phyloP scores from a whole-genome alignment of 2,329 filamentous ascomycete genomes.

The Diplocarpon mali region DNA sequence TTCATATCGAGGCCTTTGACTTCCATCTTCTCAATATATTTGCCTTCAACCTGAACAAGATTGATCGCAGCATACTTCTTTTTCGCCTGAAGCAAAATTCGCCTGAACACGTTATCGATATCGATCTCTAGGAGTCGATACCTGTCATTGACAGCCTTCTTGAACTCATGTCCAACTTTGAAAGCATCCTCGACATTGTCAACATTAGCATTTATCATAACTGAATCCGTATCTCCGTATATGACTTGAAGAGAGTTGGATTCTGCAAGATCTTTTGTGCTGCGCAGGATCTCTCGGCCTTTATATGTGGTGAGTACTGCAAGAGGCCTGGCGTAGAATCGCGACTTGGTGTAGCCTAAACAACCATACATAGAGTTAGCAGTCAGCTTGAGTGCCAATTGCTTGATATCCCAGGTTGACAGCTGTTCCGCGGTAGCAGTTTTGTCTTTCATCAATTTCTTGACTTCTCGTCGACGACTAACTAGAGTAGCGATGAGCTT shows the following conservation, averaged over 20 bases:
- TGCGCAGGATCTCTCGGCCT: constrained; percentile 90
- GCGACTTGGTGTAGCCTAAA: constrained; percentile 90
- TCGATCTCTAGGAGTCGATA: constrained; percentile 94
- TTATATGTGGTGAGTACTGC: constrained; percentile 96
- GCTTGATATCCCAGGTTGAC: constrained; percentile 95
- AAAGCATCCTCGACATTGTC: constrained; percentile 85
- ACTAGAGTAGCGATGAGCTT: constrained; percentile 88
- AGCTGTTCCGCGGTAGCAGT: constrained; percentile 75
- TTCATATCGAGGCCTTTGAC: constrained; percentile 98
- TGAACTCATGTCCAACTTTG: constrained; percentile 89
- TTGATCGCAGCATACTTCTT: constrained; percentile 99
- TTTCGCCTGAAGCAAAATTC: constrained; percentile 89
- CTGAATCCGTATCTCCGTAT: constrained; percentile 97
- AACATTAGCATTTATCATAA: constrained; percentile 99
- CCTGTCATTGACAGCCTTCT: constrained; percentile 83
- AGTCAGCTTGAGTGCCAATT: constrained; percentile 90
- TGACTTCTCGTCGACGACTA: constrained; percentile 79
- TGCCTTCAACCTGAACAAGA: constrained; percentile 78
- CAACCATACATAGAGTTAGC: constrained; percentile 99
- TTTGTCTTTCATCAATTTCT: constrained; percentile 94
- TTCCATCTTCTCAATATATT: constrained; percentile 88
- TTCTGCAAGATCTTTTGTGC: constrained; percentile 92
- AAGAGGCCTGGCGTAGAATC: constrained; percentile 90
- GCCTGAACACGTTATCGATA: constrained; percentile 93
- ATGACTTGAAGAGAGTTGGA: constrained; percentile 87